Evolutionary conservation across 495 filamentous ascomycete genomes (phyloP), one percentile per base, ranked within the genome.

Genomic region (Rhypophila decipiens): DNA sequence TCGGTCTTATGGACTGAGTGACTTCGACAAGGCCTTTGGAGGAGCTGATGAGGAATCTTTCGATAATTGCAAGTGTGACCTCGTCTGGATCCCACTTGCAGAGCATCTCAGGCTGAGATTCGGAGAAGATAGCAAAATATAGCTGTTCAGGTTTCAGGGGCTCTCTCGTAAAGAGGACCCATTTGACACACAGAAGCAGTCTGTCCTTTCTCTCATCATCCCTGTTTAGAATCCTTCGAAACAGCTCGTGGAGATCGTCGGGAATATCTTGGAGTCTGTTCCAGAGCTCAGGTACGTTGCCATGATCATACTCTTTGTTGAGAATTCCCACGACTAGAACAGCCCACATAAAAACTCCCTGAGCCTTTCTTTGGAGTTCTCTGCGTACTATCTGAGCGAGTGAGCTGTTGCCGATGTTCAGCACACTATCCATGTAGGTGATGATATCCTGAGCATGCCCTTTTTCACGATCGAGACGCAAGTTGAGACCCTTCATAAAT

Each of bases 331-430:
- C 64, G 15, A 76, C 70, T 1, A 74, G 49, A 2, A 70, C 61
- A 12, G 70, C 65, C 74, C 72, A 78, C 53, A 76, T 66, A 31
- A 78, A 78, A 9, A 76, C 50, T 0, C 73, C 70, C 4, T 59
- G 50, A 24, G 72, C 56, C 50, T 71, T 76, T 0, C 48, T 24
- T 8, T 68, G 59, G 22, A 78, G 36, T 19, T 67, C 46, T 2
- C 20, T 12, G 39, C 47, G 38, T 45, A 58, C 58, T 19, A 37
- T 64, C 57, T 33, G 66, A 47, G 17, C 59, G 57, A 24, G 67
- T 35, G 20, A 19, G 18, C n/a, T 20, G 0, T 44, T 13, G 1
- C 43, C 48, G 22, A 58, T 51, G 35, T 51, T 63, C 44, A 65
- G 11, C 23, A 57, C 29, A 34, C 42, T 54, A n/a, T 57, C 20